Evolutionary conservation across 2,329 filamentous ascomycete genomes (phyloP), one percentile per base, ranked within the genome.

Genomic region (Tolypocladium ophioglossoides): DNA sequence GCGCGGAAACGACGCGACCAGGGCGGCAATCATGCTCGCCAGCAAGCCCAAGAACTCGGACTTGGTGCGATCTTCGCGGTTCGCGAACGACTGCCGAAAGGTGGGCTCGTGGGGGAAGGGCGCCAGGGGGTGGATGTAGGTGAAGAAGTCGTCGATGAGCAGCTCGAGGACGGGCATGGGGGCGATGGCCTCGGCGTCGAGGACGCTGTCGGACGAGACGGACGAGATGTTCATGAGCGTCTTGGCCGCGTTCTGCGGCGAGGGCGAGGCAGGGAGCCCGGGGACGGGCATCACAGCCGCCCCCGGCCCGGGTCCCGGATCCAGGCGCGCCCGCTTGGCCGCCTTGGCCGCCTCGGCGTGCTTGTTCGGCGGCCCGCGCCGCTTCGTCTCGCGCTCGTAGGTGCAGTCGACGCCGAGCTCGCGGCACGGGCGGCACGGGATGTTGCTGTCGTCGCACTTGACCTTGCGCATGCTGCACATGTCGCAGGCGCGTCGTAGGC

Each of bases 61-160:
- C 59, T 82, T 83, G 8, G 76, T 79, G 52, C 83, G 75, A 64
- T 90, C 86, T 63, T 87, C 81, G 37, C 87, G 77, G 53, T 78
- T 78, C 9, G 77, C 76, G 66, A 89, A 87, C 1, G 83, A 83
- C 57, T 83, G 78, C 24, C 86, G 79, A 66, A 91, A 91, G 4
- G 85, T 87, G 0, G 86, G 86, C 64, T 91, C 86, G 67, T 91
- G 87, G 0, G 87, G 87, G 55, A 91, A 91, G 0, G 87, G 87
- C 55, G 81, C 82, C 10, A 91, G 76, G 1, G 87, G 87, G 61
- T 91, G 86, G 52, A 91, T 85, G 66, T 90, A 90, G 20, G 85
- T 89, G 70, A 91, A 91, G 76, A 89, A 91, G 71, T 91, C 87
- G 66, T 91, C 85, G 55, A 91, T 80, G 18, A 91, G 75, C 2